Evolutionary conservation across 768 basidiomycete species (phyloP), one percentile per base, ranked within the genome.

Genomic region (Suillus cothurnatus): DNA sequence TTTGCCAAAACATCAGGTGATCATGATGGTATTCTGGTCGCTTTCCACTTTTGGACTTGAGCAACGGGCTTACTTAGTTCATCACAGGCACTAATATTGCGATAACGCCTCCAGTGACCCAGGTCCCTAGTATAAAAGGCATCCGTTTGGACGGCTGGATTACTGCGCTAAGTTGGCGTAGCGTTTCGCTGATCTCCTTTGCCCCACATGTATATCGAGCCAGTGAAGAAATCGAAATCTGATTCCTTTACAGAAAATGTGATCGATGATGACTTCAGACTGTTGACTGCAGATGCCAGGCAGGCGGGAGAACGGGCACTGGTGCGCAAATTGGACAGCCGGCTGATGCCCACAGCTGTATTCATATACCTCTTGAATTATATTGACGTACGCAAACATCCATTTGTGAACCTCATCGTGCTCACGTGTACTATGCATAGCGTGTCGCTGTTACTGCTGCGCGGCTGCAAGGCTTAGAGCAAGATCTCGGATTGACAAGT

Each of bases 381-480:
- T 61, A 73, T 77, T 14, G 71, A 71, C 57, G 72, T 69, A 50
- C 45, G 71, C 67, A 14, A 36, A 12, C 12, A 21, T 3, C 21
- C 34, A 19, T 23, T 26, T 41, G 19, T 45, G 52, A 26, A 8
- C 23, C 17, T 19, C 17, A 43, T 19, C 2, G 26, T 65, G 34
- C 23, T 59, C 15, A 57, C 3, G 15, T 38, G 34, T 21, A 23
- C 36, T 23, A 50, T 50, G 23, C 58, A 28, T 47, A 81, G 80
- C 78, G 80, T n/a, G 76, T 74, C 0, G 79, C 78, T 9, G 66
- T 82, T 23, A 77, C 77, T 4, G 63, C 81, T 7, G 80, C 82
- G 17, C 70, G 79, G 53, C 66, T 81, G 39, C 71, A 82, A 31
- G 82, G 82, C 12, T 66, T 83, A 31, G 75, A 80, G 66, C 45